Base-by-base conservation (phyloP, 345 rosid species). In the Populus davidiana region DNA sequence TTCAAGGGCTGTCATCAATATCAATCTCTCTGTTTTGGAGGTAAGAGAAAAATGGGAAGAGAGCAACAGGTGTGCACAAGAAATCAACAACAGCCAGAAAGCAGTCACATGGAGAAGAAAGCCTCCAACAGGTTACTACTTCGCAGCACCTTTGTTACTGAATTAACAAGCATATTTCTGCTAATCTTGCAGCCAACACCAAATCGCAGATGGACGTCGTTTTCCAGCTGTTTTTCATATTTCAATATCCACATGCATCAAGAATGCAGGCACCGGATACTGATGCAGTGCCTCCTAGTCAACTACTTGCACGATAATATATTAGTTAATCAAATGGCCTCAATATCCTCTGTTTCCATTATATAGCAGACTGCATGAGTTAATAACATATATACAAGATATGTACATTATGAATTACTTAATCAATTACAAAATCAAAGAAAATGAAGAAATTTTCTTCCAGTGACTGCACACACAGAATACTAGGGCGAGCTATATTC, bases 331-430 rank as follows among this genome's bases (percentile, higher is more conserved):
- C 70, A 63, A 68, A 31, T 41, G 20, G 73, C 81, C 54, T 66
- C 12, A 65, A 74, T 35, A 67, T 70, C 39, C 21, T 64, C 35
- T 72, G 56, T 61, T 23, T 75, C 49, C 50, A 79, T 71, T 70
- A 31, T 39, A 69, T 72, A 56, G 77, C 75, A 64, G 74, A 77
- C 49, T 72, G 70, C 83, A 36, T 17, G 7, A 52, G 80, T 62
- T 47, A 44, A 65, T 71, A 49, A 61, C 79, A 72, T 78, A 83
- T 84, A 23, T 80, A 86, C 90, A 82, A 49, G 56, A 79, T 84
- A 86, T 86, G 47, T 79, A 86, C 84, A 84, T 56, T 31, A 75
- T 62, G 14, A 35, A 72, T 20, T 17, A n/a, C n/a, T n/a, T 76
- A 61, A 81, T 70, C 79, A 59, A 27, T 69, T 56, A 29, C 38